Percentiles rank a stretch among this genome's conserved stretches.
These are phyloP conservation scores for Glaciozyma martinii DNA, from an alignment of 768 basidiomycete genomes.

Conservation along the genomic window DNA sequence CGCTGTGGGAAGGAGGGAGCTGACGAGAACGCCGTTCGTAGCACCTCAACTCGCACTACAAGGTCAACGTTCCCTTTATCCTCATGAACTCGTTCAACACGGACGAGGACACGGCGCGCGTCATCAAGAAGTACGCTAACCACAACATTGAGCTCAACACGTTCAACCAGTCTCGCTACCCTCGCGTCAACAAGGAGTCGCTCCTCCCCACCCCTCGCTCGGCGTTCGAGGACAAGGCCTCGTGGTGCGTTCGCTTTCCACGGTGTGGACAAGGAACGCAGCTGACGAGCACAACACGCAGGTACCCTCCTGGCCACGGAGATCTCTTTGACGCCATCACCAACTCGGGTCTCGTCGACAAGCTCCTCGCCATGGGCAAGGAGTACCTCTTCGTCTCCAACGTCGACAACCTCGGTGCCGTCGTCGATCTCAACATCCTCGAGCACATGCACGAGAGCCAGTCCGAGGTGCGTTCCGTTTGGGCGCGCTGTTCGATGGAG, in stretches of 20 bases:
- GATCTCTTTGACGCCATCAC: slow-evolving; percentile 87
- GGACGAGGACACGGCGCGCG: slow-evolving; percentile 86
- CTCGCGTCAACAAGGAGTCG: slow-evolving; percentile 81
- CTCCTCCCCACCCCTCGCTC: slow-evolving; percentile 72
- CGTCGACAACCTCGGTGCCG: slow-evolving; percentile 91
- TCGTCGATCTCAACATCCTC: slow-evolving; percentile 68
- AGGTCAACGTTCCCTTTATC: slow-evolving; percentile 89
- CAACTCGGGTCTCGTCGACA: slow-evolving; percentile 84
- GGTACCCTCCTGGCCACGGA: slow-evolving; percentile 91
- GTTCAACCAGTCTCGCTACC: slow-evolving; percentile 60
- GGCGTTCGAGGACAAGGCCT: slow-evolving; percentile 71
- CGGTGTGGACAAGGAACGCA: not conserved
- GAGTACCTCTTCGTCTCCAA: slow-evolving; percentile 97
- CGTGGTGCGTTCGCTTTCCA: slow-evolving; percentile 48
- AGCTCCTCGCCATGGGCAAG: slow-evolving; percentile 80
- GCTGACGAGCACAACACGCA: not conserved
- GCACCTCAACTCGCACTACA: slow-evolving; percentile 76
- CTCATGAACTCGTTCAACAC: slow-evolving; percentile 99
- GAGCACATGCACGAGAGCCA: slow-evolving; percentile 69
- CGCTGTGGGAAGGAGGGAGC: no score
- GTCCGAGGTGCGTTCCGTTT: slow-evolving; percentile 53
- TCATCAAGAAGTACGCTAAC: slow-evolving; percentile 94
- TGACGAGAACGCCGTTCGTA: slow-evolving; percentile 15
- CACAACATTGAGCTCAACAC: slow-evolving; percentile 78
- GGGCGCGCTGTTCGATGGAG: not conserved